A percentile compares a stretch with the other conserved stretches of the same genome.
Conservation (phyloP, 176 grass and related monocot genomes). For the Saccharum spontaneum region DNA sequence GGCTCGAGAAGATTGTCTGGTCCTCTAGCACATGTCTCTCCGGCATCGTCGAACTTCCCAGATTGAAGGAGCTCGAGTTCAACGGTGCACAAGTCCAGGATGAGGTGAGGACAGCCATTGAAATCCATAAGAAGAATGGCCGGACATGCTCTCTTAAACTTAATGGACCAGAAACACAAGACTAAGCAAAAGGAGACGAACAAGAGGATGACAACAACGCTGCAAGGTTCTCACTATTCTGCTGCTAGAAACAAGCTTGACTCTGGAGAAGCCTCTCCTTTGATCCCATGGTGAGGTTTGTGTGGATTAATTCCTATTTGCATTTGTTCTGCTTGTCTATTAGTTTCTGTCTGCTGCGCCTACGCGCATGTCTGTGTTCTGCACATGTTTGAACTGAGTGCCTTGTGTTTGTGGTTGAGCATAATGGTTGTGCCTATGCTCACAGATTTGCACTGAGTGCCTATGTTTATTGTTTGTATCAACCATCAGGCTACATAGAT, state of each 20-base stretch:
- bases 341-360: background rate
- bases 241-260: background rate
- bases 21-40: background rate
- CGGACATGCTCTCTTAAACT: no score
- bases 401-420: background rate
- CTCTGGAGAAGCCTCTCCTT: background rate
- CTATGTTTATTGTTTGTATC: background rate
- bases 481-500: background rate
- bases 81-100: background rate
- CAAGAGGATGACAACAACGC: background rate
- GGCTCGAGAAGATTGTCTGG: conserved; percentile 11
- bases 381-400: background rate
- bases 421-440: background rate
- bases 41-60: background rate
- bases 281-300: background rate
- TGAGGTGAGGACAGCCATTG: background rate
- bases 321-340: background rate
- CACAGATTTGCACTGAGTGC: background rate
- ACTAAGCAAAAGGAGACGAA: no score
- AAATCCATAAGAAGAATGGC: no score
- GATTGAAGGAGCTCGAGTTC: conserved; percentile 26
- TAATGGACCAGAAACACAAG: no score
- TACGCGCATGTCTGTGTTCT: background rate
- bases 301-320: background rate
- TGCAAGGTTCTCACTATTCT: background rate